Base-by-base conservation (phyloP, 768 basidiomycete genomes). In the Punctularia strigosozonata region DNA sequence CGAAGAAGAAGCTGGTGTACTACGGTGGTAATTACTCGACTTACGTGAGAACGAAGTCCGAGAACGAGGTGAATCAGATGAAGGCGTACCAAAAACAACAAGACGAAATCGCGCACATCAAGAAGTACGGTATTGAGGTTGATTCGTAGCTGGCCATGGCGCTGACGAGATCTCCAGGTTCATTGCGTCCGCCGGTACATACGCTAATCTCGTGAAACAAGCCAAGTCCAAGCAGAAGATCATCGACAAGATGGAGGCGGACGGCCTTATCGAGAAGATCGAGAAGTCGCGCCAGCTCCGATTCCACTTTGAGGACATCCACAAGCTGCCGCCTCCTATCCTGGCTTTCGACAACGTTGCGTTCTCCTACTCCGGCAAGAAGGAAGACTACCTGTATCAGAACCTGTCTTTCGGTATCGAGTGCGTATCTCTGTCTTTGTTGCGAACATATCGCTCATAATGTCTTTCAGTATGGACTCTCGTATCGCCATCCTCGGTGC, bases 161-260 rank as follows among this genome's bases (percentile, higher is more conserved):
- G n/a, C n/a, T 22, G 13, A 34, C 5, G 2, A n/a, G n/a, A 5
- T 18, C 30, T 18, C 19, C 35, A 81, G 90, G 55, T 97, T 97
- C 74, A 98, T 98, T 49, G 89, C 95, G 5, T 92, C 89, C n/a
- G 94, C 94, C 25, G 94, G 94, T 75, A 99, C 94, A 25, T 99
- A 98, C 57, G 95, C 94, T 50, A 99, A 99, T 61, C 76, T 99
- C 48, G 94, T 99, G 52, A 88, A 82, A 54, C 94, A 99, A 62
- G 94, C 94, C 49, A 97, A 99, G 66, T 97, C 92, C 37, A 99
- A 99, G 60, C 94, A 99, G 62, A 99, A 99, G 75, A 98, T 99
- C 46, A 94, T 99, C 62, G 94, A 99, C 71, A 99, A 99, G 76
- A 99, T 99, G 94, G 95, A 99, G 69, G 94, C 94, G 20, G 94